Percentiles rank a stretch among this genome's conserved stretches.
Evolutionary conservation across 495 filamentous ascomycete genomes (phyloP).

Genomic region (Symbiotaphrina buchneri): DNA sequence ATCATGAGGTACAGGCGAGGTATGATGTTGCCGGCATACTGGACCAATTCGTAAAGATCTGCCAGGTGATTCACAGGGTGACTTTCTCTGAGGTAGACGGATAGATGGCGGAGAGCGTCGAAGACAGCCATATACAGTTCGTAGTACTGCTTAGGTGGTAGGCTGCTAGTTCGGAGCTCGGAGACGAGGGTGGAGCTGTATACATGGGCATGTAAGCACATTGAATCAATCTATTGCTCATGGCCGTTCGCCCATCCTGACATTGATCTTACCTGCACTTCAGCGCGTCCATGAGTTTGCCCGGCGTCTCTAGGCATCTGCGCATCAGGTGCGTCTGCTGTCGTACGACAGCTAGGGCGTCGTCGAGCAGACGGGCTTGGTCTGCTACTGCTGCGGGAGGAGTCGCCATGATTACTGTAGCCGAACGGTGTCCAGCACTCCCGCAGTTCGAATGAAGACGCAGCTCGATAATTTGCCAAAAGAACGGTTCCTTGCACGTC

Average conservation of each 20-base stretch:
- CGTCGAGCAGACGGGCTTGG: conserved; percentile 83
- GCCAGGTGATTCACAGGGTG: conserved; percentile 96
- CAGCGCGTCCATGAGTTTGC: conserved; percentile 98
- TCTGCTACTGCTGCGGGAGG: conserved; percentile 53
- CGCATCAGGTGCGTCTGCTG: conserved; percentile 94
- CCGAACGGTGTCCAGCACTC: no score
- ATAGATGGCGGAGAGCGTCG: conserved; percentile 90
- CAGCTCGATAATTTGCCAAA: no score
- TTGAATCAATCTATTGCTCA: conserved; percentile 1
- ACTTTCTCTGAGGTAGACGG: conserved; percentile 86
- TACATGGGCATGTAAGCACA: not conserved
- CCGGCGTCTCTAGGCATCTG: conserved; percentile 88
- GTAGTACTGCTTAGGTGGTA: conserved; percentile 97
- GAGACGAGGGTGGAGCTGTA: conserved; percentile 86
- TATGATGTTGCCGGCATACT: conserved; percentile 97
- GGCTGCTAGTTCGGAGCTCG: conserved; percentile 82
- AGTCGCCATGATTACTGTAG: conserved; percentile 30
- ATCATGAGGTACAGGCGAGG: conserved; percentile 96
- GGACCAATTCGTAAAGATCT: conserved; percentile 94
- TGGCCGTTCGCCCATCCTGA: no score
- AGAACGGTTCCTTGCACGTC: not conserved
- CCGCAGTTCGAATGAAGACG: no score
- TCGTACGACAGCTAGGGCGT: conserved; percentile 87
- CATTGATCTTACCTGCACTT: conserved; percentile 98
- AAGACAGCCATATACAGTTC: conserved; percentile 99